A percentile compares a stretch with the other conserved stretches of the same genome.
Conservation (phyloP, 2,329 filamentous ascomycete genomes). For the Trichocomaceae sp. region DNA sequence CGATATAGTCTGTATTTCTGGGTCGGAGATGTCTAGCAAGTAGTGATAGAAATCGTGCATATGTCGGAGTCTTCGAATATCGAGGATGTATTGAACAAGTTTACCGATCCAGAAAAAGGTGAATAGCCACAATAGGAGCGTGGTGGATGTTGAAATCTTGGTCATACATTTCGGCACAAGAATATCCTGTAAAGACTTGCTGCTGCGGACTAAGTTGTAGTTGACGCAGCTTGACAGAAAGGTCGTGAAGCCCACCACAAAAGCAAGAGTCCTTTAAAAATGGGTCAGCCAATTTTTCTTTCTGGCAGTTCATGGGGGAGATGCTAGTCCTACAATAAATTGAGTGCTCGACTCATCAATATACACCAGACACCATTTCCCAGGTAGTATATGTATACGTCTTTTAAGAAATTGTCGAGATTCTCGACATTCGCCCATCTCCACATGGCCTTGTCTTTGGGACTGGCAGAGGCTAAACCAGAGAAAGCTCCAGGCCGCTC, state of each 20-base stretch:
- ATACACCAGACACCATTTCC: constrained; percentile 83
- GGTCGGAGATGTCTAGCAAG: constrained; percentile 72
- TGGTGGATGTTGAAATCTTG: constrained; percentile 69
- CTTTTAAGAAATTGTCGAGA: constrained; percentile 76
- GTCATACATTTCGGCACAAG: constrained; percentile 67
- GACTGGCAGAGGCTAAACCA: constrained; percentile 44
- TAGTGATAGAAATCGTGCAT: constrained; percentile 82
- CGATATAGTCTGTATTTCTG: constrained; percentile 88
- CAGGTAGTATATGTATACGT: constrained; percentile 80
- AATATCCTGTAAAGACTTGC: constrained; percentile 56
- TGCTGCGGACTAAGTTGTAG: constrained; percentile 63
- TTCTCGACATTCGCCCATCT: constrained; percentile 89
- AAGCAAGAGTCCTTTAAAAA: constrained; percentile 67
- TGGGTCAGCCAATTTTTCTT: not conserved
- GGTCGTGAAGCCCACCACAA: constrained; percentile 74
- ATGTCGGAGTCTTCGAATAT: constrained; percentile 64
- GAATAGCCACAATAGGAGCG: constrained; percentile 74
- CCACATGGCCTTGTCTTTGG: constrained; percentile 78
- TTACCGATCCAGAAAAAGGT: constrained; percentile 81
- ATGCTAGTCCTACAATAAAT: constrained; percentile 55
- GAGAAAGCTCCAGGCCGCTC: constrained; percentile 27
- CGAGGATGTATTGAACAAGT: constrained; percentile 64
- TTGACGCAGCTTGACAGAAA: constrained; percentile 82
- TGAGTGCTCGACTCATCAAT: constrained; percentile 62
- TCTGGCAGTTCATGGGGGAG: not conserved